Evolutionary conservation across 495 filamentous ascomycete genomes (phyloP), one percentile per base, ranked within the genome.

Genomic region (Neurospora africana): DNA sequence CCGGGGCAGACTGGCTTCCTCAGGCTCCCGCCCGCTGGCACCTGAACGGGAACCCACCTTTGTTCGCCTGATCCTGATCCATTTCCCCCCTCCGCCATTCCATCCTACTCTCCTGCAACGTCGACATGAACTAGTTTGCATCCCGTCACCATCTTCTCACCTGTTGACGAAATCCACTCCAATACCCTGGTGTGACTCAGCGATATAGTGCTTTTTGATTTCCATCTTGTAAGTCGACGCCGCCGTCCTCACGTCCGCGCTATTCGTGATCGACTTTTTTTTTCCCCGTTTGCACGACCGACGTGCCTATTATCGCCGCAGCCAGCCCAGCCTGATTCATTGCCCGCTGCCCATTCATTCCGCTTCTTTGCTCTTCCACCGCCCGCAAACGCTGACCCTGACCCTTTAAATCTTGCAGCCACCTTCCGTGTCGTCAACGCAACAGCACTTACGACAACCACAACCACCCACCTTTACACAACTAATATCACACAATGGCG

Each of bases 401-500:
- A 61, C 53, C 53, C 72, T 74, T 78, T 71, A 76, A 74, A 75
- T 73, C 27, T 73, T 73, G 47, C 74, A 78, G 74, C 58, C 68
- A 65, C 71, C 71, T 69, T 23, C 33, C 70, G 53, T 27, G 61
- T 73, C 70, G 69, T 74, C 71, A 39, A 67, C 67, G 43, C 43
- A 73, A 69, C 35, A 69, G 72, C 39, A 17, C 27, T 40, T 47
- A 33, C 40, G 41, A 69, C 53, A 30, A 58, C 71, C 69, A 78
- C 58, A 72, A 69, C 61, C 68, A 73, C 71, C 71, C 71, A 76
- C 75, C 53, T 61, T 61, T 61, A 81, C 76, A 83, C 74, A 82
- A 77, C 78, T 78, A 79, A 77, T 75, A 53, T 68, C 40, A 79
- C 83, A 83, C 78, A 78, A 99, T 99, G 95, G 95, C 95, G 85